A percentile compares a stretch with the other conserved stretches of the same genome.
These are phyloP conservation scores for Penstemon barbatus DNA, from an alignment of 257 asterid genomes.

Conservation along the genomic window DNA sequence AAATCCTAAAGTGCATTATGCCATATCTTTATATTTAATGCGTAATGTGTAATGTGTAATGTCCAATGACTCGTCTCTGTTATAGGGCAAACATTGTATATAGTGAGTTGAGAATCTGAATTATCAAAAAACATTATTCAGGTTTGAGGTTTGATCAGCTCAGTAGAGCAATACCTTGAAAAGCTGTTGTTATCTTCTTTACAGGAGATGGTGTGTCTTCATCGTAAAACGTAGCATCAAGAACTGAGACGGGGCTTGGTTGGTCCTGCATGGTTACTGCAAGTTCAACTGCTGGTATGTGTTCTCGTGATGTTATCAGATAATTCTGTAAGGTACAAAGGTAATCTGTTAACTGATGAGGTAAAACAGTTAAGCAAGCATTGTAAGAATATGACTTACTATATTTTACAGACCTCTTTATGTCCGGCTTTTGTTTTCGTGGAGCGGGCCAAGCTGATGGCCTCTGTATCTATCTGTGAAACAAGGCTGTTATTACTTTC, in stretches of 20 bases:
- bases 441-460: constrained; percentile 45
- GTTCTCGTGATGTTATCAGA: constrained; percentile 43
- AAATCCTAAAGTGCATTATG: constrained; percentile 15
- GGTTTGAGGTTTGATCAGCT: constrained; percentile 23
- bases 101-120: constrained; percentile 14
- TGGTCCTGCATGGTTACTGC: constrained; percentile 59
- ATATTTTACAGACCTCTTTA: constrained; percentile 41
- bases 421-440: constrained; percentile 35
- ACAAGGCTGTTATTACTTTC: constrained; percentile 67
- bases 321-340: constrained; percentile 47
- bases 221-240: constrained; percentile 62
- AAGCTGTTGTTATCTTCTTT: constrained; percentile 64
- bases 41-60: constrained; percentile 3
- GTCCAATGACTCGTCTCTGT: background rate
- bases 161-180: constrained; percentile 63
- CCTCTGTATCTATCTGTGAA: constrained; percentile 66
- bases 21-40: constrained; percentile 17
- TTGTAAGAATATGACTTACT: constrained; percentile 28
- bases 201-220: constrained; percentile 94
- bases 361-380: constrained; percentile 13
- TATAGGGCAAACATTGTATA: constrained; percentile 14
- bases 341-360: constrained; percentile 32
- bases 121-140: constrained; percentile 1
- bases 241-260: constrained; percentile 96
- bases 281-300: constrained; percentile 45